Percentiles rank a stretch among this genome's conserved stretches.
These are phyloP conservation scores for Aphanomyces invadans DNA, from an alignment of 352 stramenopile genomes.

Conservation along the genomic window DNA sequence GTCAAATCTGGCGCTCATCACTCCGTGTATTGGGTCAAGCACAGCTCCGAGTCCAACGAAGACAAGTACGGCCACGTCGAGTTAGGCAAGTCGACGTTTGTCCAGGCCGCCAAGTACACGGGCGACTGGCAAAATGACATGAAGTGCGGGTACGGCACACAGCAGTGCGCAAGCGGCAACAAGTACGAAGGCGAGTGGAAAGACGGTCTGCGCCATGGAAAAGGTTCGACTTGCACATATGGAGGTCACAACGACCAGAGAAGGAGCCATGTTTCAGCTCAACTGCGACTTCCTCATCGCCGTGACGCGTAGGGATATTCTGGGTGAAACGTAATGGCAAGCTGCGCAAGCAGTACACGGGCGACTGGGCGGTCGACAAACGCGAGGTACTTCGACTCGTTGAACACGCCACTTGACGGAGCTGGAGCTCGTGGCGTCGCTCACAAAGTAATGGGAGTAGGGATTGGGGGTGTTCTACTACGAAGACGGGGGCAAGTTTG, in stretches of 20 bases:
- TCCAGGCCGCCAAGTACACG: constrained; percentile 80
- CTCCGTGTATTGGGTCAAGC: constrained; percentile 78
- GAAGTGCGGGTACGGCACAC: constrained; percentile 88
- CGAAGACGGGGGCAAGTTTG: constrained; percentile 68
- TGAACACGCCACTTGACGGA: too few relatives aligned
- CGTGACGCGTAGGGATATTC: constrained; percentile 37
- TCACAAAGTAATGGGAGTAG: too few relatives aligned
- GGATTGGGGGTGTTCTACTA: constrained; percentile 79
- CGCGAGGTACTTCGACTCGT: constrained; percentile 32
- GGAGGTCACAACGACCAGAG: too few relatives aligned
- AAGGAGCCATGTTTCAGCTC: too few relatives aligned
- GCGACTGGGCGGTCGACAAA: constrained; percentile 67
- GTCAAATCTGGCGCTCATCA: constrained; percentile 52
- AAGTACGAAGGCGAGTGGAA: constrained; percentile 86
- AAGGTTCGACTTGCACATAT: constrained; percentile 23
- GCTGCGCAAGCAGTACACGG: constrained; percentile 75
- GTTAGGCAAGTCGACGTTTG: constrained; percentile 37
- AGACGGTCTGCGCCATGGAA: constrained; percentile 71
- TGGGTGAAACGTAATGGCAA: constrained; percentile 68
- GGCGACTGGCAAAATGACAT: constrained; percentile 89
- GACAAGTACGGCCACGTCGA: constrained; percentile 28
- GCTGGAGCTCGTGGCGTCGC: too few relatives aligned
- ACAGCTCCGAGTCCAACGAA: not conserved
- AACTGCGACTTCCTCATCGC: too few relatives aligned
- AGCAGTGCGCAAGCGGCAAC: constrained; percentile 85